Evolutionary conservation across 1,284 basidiomycete genomes (phyloP).

Genomic region (Inonotus obliquus): DNA sequence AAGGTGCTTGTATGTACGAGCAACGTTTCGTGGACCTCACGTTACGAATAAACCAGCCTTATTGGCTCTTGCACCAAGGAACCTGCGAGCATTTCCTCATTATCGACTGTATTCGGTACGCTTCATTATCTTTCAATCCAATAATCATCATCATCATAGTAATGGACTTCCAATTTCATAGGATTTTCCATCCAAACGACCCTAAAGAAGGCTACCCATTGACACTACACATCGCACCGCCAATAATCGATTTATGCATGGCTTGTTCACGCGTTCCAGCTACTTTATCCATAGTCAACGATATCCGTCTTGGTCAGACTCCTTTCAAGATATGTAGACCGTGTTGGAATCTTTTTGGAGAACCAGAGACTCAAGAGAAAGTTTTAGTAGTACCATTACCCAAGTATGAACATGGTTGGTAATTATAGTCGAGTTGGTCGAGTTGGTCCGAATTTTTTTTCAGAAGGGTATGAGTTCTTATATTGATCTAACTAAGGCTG

Average conservation of each 20-base stretch:
- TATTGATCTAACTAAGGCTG: neutral
- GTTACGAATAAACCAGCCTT: constrained; percentile 65
- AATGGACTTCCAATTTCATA: constrained; percentile 27
- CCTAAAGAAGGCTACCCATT: constrained; percentile 55
- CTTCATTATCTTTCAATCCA: neutral
- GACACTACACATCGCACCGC: constrained; percentile 56
- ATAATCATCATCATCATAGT: neutral
- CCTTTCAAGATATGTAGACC: constrained; percentile 66
- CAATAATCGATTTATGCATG: constrained; percentile 58
- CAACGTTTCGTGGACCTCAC: constrained; percentile 48
- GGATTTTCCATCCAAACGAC: constrained; percentile 55
- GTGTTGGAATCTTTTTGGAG: constrained; percentile 70
- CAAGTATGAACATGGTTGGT: constrained; percentile 37
- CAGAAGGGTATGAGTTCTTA: neutral
- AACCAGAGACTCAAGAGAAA: constrained; percentile 29
- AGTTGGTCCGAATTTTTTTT: neutral
- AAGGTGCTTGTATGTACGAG: constrained; percentile 43
- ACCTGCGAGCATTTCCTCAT: constrained; percentile 77
- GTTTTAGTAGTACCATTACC: constrained; percentile 52
- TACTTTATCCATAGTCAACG: constrained; percentile 57
- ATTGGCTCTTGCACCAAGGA: constrained; percentile 76
- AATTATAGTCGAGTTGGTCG: neutral
- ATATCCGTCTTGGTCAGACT: constrained; percentile 69
- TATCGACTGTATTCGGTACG: constrained; percentile 67
- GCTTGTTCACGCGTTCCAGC: constrained; percentile 68